Evolutionary conservation across 78 protist species (phyloP).

Genomic region (Dictyostelium capitatum): DNA sequence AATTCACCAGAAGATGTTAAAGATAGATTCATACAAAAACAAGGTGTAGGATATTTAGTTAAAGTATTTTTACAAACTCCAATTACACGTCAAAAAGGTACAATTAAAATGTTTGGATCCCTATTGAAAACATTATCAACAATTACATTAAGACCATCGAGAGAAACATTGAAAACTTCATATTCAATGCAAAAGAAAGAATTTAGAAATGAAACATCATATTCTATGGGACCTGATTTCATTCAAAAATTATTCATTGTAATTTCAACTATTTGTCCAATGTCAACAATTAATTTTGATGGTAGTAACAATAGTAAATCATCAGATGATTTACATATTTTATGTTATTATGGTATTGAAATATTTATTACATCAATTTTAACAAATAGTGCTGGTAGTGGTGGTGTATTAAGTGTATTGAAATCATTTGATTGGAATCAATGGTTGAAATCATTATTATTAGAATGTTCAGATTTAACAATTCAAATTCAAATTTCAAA

Average conservation of each 20-base stretch:
- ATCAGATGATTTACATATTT: constrained; percentile 10
- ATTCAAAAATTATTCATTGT: constrained; percentile 1
- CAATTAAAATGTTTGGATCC: constrained; percentile 40
- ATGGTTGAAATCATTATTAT: constrained; percentile 51
- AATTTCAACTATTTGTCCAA: background rate
- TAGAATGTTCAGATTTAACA: constrained; percentile 34
- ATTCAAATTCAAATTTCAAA: constrained; percentile 41
- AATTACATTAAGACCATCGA: background rate
- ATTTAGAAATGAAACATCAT: constrained; percentile 14
- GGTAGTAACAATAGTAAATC: background rate
- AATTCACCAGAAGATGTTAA: constrained; percentile 55
- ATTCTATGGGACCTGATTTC: constrained; percentile 1
- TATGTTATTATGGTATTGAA: constrained; percentile 53
- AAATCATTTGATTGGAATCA: constrained; percentile 38
- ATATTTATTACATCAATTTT: constrained; percentile 19
- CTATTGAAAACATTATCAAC: constrained; percentile 11
- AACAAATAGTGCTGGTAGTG: background rate
- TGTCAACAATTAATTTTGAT: background rate
- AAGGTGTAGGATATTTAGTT: constrained; percentile 27
- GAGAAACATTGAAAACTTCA: background rate
- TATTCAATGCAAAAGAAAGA: constrained; percentile 30
- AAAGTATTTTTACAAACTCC: constrained; percentile 21
- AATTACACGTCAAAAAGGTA: constrained; percentile 16
- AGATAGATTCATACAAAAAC: constrained; percentile 40
- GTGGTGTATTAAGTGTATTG: background rate